These are phyloP conservation scores for Sphenostylis stenocarpa DNA, from an alignment of 306 rosid species.

Conservation along the genomic window DNA sequence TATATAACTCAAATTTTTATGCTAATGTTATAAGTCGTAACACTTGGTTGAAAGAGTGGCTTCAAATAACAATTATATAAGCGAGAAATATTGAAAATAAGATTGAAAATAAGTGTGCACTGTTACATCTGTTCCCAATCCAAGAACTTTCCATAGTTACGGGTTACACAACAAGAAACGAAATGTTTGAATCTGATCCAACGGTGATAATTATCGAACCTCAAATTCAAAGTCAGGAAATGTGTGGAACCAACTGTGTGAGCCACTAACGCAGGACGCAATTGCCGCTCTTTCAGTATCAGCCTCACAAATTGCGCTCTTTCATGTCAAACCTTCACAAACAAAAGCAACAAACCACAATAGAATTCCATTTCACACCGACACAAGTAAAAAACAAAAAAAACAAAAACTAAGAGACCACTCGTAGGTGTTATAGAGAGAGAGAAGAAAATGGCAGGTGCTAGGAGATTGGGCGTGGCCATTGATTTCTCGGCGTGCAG, in stretches of 20 bases:
- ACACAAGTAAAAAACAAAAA: neutral
- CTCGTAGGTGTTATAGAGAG: neutral
- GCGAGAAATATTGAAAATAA: too few relatives aligned
- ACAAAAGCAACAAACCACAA: neutral
- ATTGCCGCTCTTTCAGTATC: neutral
- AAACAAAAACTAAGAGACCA: neutral
- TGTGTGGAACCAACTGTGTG: neutral
- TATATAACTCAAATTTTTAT: too few relatives aligned
- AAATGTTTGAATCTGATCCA: too few relatives aligned
- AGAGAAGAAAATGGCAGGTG: slow-evolving; percentile 22
- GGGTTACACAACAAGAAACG: too few relatives aligned
- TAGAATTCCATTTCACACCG: too few relatives aligned
- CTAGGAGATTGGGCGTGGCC: slow-evolving; percentile 77
- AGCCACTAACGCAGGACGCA: neutral
- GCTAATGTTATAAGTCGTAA: too few relatives aligned
- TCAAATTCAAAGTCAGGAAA: neutral
- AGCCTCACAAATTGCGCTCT: slow-evolving; percentile 30
- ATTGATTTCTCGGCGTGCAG: slow-evolving; percentile 89
- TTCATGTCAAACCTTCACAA: neutral
- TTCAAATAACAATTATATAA: too few relatives aligned
- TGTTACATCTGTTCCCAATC: too few relatives aligned
- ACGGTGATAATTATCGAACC: neutral
- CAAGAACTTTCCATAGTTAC: too few relatives aligned
- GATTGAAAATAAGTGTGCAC: too few relatives aligned
- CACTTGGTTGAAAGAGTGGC: too few relatives aligned